These are phyloP conservation scores for Gonapodya prolifera DNA, from an alignment of 192 early-diverging fungal genomes.

Conservation along the genomic window DNA sequence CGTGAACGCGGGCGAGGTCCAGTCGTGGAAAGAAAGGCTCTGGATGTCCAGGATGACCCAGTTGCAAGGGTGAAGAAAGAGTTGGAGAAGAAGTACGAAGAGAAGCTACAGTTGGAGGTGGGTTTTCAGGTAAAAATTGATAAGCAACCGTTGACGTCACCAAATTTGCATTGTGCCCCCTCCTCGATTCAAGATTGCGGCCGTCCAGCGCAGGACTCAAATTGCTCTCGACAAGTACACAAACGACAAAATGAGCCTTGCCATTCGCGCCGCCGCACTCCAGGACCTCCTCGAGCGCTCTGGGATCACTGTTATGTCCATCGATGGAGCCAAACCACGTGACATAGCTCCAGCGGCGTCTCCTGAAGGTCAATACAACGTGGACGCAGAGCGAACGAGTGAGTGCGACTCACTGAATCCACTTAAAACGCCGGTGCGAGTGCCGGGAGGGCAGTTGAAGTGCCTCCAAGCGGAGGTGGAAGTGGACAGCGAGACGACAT, in stretches of 20 bases:
- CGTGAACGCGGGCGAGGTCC: too few species aligned
- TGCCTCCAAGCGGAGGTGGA: background rate
- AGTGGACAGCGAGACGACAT: background rate
- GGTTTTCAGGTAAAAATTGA: too few species aligned
- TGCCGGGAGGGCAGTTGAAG: background rate
- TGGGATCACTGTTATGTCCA: background rate
- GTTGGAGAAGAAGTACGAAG: background rate
- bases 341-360: too few species aligned
- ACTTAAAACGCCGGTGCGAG: background rate
- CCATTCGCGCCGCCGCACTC: background rate
- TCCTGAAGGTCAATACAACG: too few species aligned
- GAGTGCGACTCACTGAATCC: background rate
- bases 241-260: background rate
- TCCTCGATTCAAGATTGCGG: too few species aligned
- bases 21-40: too few species aligned
- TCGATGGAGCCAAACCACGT: too few species aligned
- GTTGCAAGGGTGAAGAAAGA: background rate
- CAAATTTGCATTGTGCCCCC: too few species aligned
- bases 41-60: too few species aligned
- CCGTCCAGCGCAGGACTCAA: background rate
- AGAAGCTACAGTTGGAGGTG: background rate
- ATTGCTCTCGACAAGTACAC: background rate
- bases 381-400: too few species aligned
- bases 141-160: too few species aligned
- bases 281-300: background rate